Base-by-base conservation (phyloP, 2,329 filamentous ascomycete species). In the Tolypocladium cylindrosporum region DNA sequence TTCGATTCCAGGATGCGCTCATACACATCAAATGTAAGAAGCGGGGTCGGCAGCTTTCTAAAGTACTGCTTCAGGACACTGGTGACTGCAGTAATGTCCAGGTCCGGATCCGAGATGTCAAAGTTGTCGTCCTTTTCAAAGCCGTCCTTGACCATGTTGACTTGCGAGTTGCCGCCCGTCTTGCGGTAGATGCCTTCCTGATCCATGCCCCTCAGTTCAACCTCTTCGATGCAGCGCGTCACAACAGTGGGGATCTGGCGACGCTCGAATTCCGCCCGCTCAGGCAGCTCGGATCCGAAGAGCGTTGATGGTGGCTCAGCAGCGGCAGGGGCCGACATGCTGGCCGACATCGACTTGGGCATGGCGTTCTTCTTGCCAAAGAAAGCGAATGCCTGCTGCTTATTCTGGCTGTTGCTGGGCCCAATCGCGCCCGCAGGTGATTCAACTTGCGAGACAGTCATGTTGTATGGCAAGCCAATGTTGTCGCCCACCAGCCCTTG, bases 11-110 rank as follows among this genome's bases (percentile, higher is more conserved):
- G 77, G 55, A 99, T 83, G 43, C 84, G 82, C 65, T 97, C 93
- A 68, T 99, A 99, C 34, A 96, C 86, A 27, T 96, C 90, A 71
- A 88, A 97, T 0, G 93, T 96, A 65, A 99, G 85, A 39, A 99
- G 79, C 3, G 94, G 94, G 9, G 82, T 89, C 0, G 94, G 94
- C 41, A 97, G 79, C 73, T 92, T 94, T 65, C 94, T 85, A 83
- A 99, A 96, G 71, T 97, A 99, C 72, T 97, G 93, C 77, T 99
- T 99, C 66, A 99, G 75, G 24, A 93, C 90, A 68, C 91, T 96
- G 2, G 94, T 97, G 58, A 99, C 91, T 14, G 94, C 91, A 58
- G 96, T 95, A 61, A 99, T 97, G 71, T 99, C 94, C 57, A 97
- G 81, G 64, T 91, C 89, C 1, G 91, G 90, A 66, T 97, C 94